Evolutionary conservation across 75 land plant genomes (phyloP).

Genomic region (Pinus albicaulis): DNA sequence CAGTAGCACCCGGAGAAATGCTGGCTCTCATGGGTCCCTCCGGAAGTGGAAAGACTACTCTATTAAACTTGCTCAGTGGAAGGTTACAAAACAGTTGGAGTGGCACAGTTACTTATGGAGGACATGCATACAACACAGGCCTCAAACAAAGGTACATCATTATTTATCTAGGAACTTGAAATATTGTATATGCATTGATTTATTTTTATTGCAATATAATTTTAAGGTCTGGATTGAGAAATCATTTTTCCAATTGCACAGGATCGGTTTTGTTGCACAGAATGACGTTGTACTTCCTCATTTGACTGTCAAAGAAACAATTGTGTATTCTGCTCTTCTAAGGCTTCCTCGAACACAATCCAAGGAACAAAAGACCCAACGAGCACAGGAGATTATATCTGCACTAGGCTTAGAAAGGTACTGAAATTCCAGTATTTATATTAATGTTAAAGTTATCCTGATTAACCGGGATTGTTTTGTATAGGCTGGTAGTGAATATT

Average conservation of each 20-base stretch:
- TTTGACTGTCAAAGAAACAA: constrained; percentile 40
- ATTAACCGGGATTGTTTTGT: too few species aligned
- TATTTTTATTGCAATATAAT: background rate
- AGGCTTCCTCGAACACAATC: constrained; percentile 16
- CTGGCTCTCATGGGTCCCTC: constrained; percentile 27
- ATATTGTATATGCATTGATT: background rate
- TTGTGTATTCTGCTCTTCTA: constrained; percentile 29
- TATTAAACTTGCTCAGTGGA: constrained; percentile 14
- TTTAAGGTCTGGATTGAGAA: background rate
- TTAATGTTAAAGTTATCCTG: background rate
- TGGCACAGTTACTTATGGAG: constrained; percentile 15
- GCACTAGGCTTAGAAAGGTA: constrained; percentile 11
- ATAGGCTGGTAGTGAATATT: too few species aligned
- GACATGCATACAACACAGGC: constrained; percentile 11
- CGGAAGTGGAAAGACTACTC: constrained; percentile 20
- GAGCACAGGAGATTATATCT: background rate
- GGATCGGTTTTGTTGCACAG: constrained; percentile 52
- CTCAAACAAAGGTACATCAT: constrained; percentile 15
- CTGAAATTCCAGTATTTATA: background rate
- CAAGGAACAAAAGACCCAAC: constrained; percentile 6
- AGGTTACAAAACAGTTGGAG: background rate
- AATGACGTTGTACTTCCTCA: constrained; percentile 36
- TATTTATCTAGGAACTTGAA: background rate
- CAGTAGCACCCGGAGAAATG: constrained; percentile 15
- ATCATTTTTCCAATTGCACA: background rate